A percentile compares a stretch with the other conserved stretches of the same genome.
Evolutionary conservation across 2,329 filamentous ascomycete genomes (phyloP).

Genomic region (Penicillium sp.): DNA sequence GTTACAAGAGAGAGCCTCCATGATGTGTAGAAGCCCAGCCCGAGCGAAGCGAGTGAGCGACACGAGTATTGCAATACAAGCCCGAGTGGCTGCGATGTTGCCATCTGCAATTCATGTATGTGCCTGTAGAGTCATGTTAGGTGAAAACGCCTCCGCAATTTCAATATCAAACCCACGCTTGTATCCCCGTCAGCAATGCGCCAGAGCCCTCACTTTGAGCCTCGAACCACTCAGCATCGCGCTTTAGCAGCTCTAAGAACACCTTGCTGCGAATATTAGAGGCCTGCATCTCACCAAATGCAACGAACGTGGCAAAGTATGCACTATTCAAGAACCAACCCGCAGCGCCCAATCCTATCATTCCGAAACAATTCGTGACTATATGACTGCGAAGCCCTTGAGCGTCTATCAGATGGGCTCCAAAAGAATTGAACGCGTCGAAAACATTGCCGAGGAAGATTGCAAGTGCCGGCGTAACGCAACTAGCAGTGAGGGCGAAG

Average conservation of each 20-base stretch:
- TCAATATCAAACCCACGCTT: conserved; percentile 59
- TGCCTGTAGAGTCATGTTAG: conserved; percentile 53
- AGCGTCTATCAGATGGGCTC: conserved; percentile 50
- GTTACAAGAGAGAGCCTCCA: conserved; percentile 82
- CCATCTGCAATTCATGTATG: conserved; percentile 74
- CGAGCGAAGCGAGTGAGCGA: conserved; percentile 63
- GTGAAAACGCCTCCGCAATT: neutral
- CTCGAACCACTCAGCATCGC: conserved; percentile 81
- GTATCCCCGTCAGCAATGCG: conserved; percentile 66
- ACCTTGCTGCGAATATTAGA: conserved; percentile 59
- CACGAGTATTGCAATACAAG: conserved; percentile 61
- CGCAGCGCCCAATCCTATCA: conserved; percentile 60
- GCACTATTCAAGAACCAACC: conserved; percentile 65
- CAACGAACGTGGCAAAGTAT: conserved; percentile 68
- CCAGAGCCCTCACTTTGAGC: conserved; percentile 65
- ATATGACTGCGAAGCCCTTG: conserved; percentile 55
- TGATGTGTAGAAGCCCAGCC: conserved; percentile 71
- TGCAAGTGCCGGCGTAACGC: conserved; percentile 62
- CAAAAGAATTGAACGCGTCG: conserved; percentile 64
- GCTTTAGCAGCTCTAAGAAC: conserved; percentile 66
- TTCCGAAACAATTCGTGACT: conserved; percentile 57
- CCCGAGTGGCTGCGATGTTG: conserved; percentile 75
- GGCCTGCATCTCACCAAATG: conserved; percentile 78
- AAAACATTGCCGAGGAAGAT: conserved; percentile 73
- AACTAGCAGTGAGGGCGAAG: conserved; percentile 58